Evolutionary conservation across 768 basidiomycete genomes (phyloP), one percentile per base, ranked within the genome.

Genomic region (Cystofilobasidium ferigula): DNA sequence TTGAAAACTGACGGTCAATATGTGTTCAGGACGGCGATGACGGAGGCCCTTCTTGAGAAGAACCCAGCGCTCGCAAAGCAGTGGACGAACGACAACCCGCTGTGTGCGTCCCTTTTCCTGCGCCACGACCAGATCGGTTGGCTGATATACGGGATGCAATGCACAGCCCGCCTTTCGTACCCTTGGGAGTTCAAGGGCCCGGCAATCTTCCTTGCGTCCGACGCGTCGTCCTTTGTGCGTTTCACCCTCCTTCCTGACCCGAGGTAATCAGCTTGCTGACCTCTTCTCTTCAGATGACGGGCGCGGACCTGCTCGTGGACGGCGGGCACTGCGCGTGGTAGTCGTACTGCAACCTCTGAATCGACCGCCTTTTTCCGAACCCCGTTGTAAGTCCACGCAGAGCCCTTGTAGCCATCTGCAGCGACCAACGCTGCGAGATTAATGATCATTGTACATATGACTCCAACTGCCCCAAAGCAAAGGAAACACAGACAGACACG

Each of bases 131-230:
- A 14, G 36, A 36, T 36, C 36, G 6, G 36, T 36, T n/a, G n/a
- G n/a, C n/a, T n/a, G n/a, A n/a, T n/a, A n/a, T n/a, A n/a, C n/a
- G n/a, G n/a, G n/a, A n/a, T n/a, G n/a, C n/a, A n/a, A n/a, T n/a
- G n/a, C n/a, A n/a, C n/a, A 42, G 36, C 14, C 13, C 34, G 57
- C 3, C 34, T 58, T 14, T 58, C 57, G 22, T 26, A 38, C 24
- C 57, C 57, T n/a, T 58, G 36, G 34, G 57, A 58, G 57, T 58
- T 34, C 57, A 58, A 58, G 40, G 57, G 57, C n/a, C 57, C 57
- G 3, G 28, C n/a, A 2, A 5, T 58, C 22, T 58, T 58, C 57
- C 57, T 58, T 24, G 57, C 57, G 4, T 38, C 36, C 22, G 57
- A 58, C 36, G 57, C 57, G 4, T 34, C 32, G 24, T 26, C 30